These are phyloP conservation scores for Penicillium antarcticum DNA, from an alignment of 495 filamentous ascomycete genomes.

Conservation along the genomic window DNA sequence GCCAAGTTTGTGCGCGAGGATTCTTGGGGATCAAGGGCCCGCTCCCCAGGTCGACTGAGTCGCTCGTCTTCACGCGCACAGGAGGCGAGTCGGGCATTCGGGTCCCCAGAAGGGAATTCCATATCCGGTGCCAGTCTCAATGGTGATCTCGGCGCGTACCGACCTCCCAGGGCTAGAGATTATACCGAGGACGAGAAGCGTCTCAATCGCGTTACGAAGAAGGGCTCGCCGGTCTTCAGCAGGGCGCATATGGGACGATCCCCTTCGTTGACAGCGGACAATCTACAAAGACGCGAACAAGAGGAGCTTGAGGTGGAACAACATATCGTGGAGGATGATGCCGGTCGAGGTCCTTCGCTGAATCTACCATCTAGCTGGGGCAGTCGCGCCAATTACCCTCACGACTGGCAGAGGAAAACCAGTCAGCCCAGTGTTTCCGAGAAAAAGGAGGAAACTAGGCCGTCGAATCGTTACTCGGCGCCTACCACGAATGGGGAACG, in stretches of 20 bases:
- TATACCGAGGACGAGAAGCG: constrained; percentile 44
- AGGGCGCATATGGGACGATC: constrained; percentile 36
- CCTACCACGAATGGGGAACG: background rate
- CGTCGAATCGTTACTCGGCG: background rate
- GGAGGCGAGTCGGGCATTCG: constrained; percentile 9
- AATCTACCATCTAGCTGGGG: constrained; percentile 60
- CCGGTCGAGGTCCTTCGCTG: constrained; percentile 44
- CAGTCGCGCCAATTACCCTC: constrained; percentile 44
- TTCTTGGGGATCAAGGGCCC: constrained; percentile 19
- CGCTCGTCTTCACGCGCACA: constrained; percentile 26
- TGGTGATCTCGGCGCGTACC: constrained; percentile 29
- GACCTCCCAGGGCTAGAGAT: constrained; percentile 32
- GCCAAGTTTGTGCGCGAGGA: constrained; percentile 32
- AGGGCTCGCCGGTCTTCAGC: constrained; percentile 45
- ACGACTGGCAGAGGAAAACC: constrained; percentile 52
- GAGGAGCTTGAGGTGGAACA: constrained; percentile 12
- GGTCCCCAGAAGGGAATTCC: constrained; percentile 9
- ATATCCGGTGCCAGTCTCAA: constrained; percentile 25
- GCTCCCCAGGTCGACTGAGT: constrained; percentile 16
- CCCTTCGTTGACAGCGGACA: constrained; percentile 38
- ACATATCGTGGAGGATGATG: constrained; percentile 10
- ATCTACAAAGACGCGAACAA: constrained; percentile 45
- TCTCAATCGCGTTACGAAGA: constrained; percentile 40
- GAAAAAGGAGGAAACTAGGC: constrained; percentile 17
- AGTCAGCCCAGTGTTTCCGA: constrained; percentile 24